phyloP scores from a whole-genome alignment of 495 filamentous ascomycete species.

The Xylaria longipes region DNA sequence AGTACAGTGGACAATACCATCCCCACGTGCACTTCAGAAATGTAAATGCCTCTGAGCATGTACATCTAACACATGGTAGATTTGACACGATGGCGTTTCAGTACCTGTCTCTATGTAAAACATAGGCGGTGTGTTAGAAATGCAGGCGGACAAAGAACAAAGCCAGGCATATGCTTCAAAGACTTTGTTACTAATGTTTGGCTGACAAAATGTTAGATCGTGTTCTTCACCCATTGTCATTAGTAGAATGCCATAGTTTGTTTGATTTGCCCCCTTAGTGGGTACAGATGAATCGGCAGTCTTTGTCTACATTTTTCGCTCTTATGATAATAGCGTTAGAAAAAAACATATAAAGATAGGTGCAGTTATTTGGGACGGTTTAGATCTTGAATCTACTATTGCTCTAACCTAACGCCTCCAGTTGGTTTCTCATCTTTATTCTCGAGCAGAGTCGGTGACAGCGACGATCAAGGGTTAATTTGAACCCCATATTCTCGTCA shows the following conservation, averaged over 20 bases:
- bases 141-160: neutral
- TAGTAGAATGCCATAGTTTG: neutral
- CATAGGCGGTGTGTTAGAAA: neutral
- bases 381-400: neutral
- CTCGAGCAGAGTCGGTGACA: neutral
- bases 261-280: neutral
- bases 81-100: no score
- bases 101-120: no score
- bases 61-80: no score
- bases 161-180: neutral
- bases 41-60: no score
- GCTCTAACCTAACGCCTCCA: neutral
- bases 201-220: neutral
- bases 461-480: neutral
- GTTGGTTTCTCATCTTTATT: neutral
- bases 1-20: no score
- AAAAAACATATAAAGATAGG: neutral
- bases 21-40: no score
- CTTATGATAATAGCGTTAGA: neutral
- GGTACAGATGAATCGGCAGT: neutral
- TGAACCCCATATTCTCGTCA: no score
- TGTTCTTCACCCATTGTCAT: neutral
- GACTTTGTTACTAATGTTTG: neutral
- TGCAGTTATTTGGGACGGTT: neutral
- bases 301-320: neutral